Conservation (phyloP, 208 protist genomes). For the Leishmania martiniquensis region DNA sequence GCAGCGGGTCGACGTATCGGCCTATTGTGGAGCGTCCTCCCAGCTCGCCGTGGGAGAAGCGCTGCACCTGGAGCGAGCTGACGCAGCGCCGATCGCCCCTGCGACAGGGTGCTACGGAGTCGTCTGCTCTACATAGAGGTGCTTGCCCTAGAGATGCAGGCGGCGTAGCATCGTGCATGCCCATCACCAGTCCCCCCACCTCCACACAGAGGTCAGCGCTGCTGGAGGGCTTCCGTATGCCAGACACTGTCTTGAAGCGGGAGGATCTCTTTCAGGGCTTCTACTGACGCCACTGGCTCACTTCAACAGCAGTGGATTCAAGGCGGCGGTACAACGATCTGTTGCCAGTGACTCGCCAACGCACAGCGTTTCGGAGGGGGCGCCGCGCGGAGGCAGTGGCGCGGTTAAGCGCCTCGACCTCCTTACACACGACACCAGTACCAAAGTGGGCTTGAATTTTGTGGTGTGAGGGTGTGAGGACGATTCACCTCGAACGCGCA, state of each 20-base stretch:
- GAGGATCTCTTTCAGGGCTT: slow-evolving; percentile 33
- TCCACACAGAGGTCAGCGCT: not conserved
- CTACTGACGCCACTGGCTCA: not conserved
- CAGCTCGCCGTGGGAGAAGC: slow-evolving; percentile 9
- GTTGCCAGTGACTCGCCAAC: not conserved
- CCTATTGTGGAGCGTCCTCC: slow-evolving; percentile 5
- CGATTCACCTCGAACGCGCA: not conserved
- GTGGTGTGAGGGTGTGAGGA: not conserved
- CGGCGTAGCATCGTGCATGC: not conserved
- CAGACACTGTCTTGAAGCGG: slow-evolving; percentile 24
- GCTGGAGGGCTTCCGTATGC: slow-evolving; percentile 29
- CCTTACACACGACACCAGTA: not conserved
- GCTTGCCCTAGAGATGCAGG: not conserved
- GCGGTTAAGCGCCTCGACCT: too few relatives aligned
- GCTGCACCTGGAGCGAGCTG: slow-evolving; percentile 9
- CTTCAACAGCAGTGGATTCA: not conserved
- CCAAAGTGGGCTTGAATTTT: too few relatives aligned
- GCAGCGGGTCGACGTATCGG: not conserved
- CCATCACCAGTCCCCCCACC: not conserved
- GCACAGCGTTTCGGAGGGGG: not conserved
- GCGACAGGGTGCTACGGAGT: not conserved
- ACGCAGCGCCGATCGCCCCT: not conserved
- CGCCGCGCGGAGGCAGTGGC: too few relatives aligned
- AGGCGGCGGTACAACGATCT: not conserved
- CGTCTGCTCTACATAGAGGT: not conserved